Base-by-base conservation (phyloP, 495 filamentous ascomycete genomes). In the Hyaloscypha variabilis region DNA sequence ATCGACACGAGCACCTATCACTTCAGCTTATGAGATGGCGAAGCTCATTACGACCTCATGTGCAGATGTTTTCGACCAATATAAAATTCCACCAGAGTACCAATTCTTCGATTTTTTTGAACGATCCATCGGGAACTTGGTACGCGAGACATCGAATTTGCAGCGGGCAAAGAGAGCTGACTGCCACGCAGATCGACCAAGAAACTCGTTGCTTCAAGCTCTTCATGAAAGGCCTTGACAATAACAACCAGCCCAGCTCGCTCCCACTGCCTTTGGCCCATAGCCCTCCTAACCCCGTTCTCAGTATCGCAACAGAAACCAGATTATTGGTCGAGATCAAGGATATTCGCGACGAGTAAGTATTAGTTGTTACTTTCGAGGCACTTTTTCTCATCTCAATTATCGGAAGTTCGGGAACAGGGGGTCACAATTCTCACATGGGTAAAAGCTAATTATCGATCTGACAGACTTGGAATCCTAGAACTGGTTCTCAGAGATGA, bases 221-320 rank as follows among this genome's bases (percentile, higher is more conserved):
- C 23, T 54, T 54, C 17, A 54, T 29, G 23, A 24, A 14, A 6
- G 25, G 51, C 25, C 51, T 54, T 29, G 39, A 42, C 14, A 42
- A 42, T 3, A 42, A 3, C 4, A 42, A 6, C 39, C 17, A 34
- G 5, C 30, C 30, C 30, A 10, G 10, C 30, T 25, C 8, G n/a
- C n/a, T n/a, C n/a, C n/a, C n/a, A n/a, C n/a, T n/a, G n/a, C n/a
- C n/a, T n/a, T n/a, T n/a, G n/a, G n/a, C n/a, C n/a, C n/a, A n/a
- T n/a, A n/a, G n/a, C 17, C 10, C 21, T 2, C 10, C 21, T 24
- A 71, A 76, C 60, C 61, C 66, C 28, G 50, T 75, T 21, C 70
- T 58, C 25, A 28, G 25, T 14, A 53, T 53, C 17, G 25, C 51
- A 21, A 14, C 51, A 53, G 51, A 53, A 24, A 53, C 51, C 5